These are phyloP conservation scores for Kwoniella sp. DNA, from an alignment of 768 basidiomycete species.

Conservation along the genomic window DNA sequence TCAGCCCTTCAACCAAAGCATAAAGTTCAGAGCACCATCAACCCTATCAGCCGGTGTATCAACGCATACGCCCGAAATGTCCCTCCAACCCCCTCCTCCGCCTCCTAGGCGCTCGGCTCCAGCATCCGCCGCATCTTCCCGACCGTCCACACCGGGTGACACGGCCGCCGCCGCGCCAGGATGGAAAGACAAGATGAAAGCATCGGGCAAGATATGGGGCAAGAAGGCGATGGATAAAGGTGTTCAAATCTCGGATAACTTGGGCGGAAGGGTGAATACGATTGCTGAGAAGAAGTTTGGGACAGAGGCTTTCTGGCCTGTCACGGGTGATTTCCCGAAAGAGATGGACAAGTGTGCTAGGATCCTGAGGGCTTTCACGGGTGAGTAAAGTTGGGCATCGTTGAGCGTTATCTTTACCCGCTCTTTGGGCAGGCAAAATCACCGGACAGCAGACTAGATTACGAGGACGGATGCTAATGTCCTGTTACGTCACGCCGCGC, in stretches of 20 bases:
- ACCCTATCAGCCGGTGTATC: too few species aligned
- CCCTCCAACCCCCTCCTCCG: constrained; percentile 21
- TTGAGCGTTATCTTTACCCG: too few species aligned
- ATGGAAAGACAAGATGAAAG: constrained; percentile 46
- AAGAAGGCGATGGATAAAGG: constrained; percentile 50
- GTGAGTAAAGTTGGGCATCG: constrained; percentile 39
- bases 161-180: not conserved
- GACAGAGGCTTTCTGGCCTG: constrained; percentile 54
- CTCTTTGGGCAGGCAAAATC: not conserved
- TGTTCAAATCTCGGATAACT: constrained; percentile 43
- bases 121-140: constrained; percentile 7
- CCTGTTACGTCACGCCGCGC: not conserved
- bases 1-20: too few species aligned
- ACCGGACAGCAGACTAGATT: not conserved
- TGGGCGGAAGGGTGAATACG: constrained; percentile 51
- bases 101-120: constrained; percentile 20
- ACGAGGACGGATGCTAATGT: not conserved
- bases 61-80: too few species aligned
- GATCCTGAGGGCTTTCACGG: constrained; percentile 55
- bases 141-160: constrained; percentile 8
- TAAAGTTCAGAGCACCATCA: too few species aligned
- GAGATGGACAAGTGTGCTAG: constrained; percentile 56
- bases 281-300: constrained; percentile 54
- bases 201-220: constrained; percentile 40
- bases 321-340: constrained; percentile 52